These are phyloP conservation scores for Monosporascus sp. DNA, from an alignment of 2,329 filamentous ascomycete genomes.

Conservation along the genomic window DNA sequence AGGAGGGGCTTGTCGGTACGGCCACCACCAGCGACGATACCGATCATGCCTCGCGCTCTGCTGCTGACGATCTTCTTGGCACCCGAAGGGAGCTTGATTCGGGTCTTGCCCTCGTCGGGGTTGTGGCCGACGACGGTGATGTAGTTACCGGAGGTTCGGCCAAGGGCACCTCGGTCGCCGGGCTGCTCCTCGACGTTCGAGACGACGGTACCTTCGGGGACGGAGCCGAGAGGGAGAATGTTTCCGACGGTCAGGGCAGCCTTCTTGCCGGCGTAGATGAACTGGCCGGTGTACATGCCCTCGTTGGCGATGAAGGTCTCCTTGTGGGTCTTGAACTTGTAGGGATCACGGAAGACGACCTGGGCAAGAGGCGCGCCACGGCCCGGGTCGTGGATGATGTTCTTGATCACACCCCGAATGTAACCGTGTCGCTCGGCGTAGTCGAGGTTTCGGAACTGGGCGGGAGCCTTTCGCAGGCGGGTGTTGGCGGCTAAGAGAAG, in stretches of 20 bases:
- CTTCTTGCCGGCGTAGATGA: conserved; percentile 99
- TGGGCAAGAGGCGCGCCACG: conserved; percentile 96
- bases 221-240: conserved; percentile 86
- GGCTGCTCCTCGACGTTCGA: conserved; percentile 99
- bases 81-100: conserved; percentile 97
- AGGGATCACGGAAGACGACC: conserved; percentile 95
- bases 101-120: conserved; percentile 98
- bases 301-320: conserved; percentile 99
- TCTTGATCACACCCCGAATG: conserved; percentile 94
- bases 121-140: conserved; percentile 97
- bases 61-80: conserved; percentile 98
- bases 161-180: conserved; percentile 93
- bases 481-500: conserved; percentile 62
- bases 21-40: conserved; percentile 98
- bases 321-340: conserved; percentile 94
- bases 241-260: conserved; percentile 95
- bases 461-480: conserved; percentile 89
- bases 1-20: conserved; percentile 99
- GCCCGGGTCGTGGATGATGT: conserved; percentile 98
- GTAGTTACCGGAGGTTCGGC: conserved; percentile 98
- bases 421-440: conserved; percentile 97
- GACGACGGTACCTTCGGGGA: conserved; percentile 98
- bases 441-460: conserved; percentile 96
- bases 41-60: conserved; percentile 94
- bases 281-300: conserved; percentile 99